These are phyloP conservation scores for Polychytrium aggregatum DNA, from an alignment of 192 early-diverging fungal genomes.

Conservation along the genomic window DNA sequence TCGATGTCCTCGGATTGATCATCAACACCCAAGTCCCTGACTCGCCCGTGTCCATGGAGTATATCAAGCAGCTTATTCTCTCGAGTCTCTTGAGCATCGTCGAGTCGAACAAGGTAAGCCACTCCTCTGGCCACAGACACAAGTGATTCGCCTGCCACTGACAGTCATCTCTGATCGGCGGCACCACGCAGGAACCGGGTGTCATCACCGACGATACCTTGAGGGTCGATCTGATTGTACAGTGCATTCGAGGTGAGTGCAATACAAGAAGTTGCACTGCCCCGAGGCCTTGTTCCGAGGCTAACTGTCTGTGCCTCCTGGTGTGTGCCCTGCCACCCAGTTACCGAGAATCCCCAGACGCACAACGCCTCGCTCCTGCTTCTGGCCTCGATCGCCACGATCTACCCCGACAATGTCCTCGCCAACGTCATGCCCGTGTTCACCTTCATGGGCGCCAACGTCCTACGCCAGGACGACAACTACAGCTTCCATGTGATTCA, in stretches of 20 bases:
- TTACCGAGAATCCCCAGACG: constrained; percentile 87
- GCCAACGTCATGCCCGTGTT: constrained; percentile 94
- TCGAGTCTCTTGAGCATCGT: constrained; percentile 33
- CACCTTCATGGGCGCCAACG: constrained; percentile 95
- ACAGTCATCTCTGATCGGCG: constrained; percentile 4
- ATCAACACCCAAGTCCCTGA: constrained; percentile 19
- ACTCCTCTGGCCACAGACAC: no score
- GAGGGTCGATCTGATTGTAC: constrained; percentile 77
- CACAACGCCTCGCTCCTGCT: constrained; percentile 80
- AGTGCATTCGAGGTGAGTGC: constrained; percentile 83
- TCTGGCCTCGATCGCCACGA: constrained; percentile 71
- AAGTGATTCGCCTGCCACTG: no score
- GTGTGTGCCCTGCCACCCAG: constrained; percentile 1
- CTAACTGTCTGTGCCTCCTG: neutral
- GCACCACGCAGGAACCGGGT: constrained; percentile 9
- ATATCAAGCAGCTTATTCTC: constrained; percentile 78
- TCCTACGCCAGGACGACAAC: constrained; percentile 89
- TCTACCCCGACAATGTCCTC: constrained; percentile 75
- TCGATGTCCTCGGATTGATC: constrained; percentile 56
- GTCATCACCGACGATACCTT: constrained; percentile 55
- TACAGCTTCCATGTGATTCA: constrained; percentile 94
- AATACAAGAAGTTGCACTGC: no score
- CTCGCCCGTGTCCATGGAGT: constrained; percentile 57
- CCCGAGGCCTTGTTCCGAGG: constrained; percentile 4
- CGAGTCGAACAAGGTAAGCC: constrained; percentile 14